These are phyloP conservation scores for Aspergillus nanangensis DNA, from an alignment of 495 filamentous ascomycete genomes.

Conservation along the genomic window DNA sequence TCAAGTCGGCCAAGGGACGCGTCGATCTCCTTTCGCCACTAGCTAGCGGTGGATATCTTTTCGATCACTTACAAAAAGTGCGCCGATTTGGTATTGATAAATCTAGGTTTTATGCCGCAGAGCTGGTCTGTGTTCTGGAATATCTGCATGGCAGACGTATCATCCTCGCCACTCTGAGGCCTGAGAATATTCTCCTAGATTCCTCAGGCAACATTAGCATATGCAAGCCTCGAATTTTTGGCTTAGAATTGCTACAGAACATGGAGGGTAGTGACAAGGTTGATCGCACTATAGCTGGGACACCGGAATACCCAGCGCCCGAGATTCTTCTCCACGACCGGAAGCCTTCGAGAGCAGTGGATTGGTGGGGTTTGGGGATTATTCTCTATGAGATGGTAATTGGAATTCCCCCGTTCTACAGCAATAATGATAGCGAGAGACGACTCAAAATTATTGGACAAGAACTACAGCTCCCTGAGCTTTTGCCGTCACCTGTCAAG, in stretches of 20 bases:
- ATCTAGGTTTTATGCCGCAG: constrained; percentile 7
- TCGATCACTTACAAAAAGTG: constrained; percentile 5
- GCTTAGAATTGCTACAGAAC: background rate
- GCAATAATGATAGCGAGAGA: background rate
- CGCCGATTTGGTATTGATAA: constrained; percentile 4
- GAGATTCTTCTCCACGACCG: constrained; percentile 1
- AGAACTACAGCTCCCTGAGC: background rate
- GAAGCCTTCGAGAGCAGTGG: background rate
- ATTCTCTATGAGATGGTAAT: constrained; percentile 4
- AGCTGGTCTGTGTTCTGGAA: constrained; percentile 8
- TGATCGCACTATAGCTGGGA: background rate
- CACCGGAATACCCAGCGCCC: background rate
- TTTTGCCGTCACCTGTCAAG: background rate
- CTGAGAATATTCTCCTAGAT: constrained; percentile 6
- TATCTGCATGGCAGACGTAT: constrained; percentile 7
- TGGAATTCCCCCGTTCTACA: background rate
- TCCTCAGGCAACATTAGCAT: constrained; percentile 6
- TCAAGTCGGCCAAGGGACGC: background rate
- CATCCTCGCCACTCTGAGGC: constrained; percentile 1
- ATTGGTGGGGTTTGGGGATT: constrained; percentile 3
- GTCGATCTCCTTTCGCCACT: constrained; percentile 7
- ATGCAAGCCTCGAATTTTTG: constrained; percentile 5
- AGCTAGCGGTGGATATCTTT: constrained; percentile 9
- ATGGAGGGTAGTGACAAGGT: background rate
- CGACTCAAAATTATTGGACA: background rate